Evolutionary conservation across 768 basidiomycete genomes (phyloP).

Genomic region (Lentinula aciculospora): DNA sequence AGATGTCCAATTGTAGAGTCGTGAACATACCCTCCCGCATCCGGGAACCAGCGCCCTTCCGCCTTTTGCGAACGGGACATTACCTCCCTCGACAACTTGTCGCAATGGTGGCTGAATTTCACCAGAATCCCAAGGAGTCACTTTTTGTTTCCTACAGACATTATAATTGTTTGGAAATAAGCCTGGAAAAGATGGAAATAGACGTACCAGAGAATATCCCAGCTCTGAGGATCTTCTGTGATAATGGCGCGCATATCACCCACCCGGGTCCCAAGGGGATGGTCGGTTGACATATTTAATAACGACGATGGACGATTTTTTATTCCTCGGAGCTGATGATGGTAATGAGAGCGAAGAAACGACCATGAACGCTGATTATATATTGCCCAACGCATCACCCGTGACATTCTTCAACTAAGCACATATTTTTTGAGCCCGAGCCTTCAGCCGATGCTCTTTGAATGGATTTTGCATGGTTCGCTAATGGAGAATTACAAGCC

Average conservation of each 20-base stretch:
- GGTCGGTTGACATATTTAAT: background rate
- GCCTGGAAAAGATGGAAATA: background rate
- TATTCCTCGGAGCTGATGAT: background rate
- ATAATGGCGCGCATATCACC: constrained; percentile 10
- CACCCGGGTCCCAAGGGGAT: background rate
- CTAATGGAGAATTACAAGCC: no score
- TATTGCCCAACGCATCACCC: background rate
- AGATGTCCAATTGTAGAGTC: background rate
- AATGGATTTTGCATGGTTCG: no score
- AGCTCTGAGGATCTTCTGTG: constrained; percentile 18
- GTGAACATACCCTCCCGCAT: constrained; percentile 41
- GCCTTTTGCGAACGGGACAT: constrained; percentile 33
- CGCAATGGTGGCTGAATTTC: constrained; percentile 48
- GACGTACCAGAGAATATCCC: constrained; percentile 22
- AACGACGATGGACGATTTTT: no score
- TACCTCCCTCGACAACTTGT: constrained; percentile 42
- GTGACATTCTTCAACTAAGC: no score
- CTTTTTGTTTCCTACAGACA: constrained; percentile 37
- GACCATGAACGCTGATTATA: background rate
- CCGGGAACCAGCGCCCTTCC: constrained; percentile 49
- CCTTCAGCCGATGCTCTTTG: no score
- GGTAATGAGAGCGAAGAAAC: background rate
- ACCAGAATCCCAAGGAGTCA: constrained; percentile 64
- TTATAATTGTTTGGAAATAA: background rate
- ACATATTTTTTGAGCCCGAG: no score